A percentile compares a stretch with the other conserved stretches of the same genome.
Evolutionary conservation across 2,329 filamentous ascomycete genomes (phyloP).

Genomic region (Cytospora chrysosperma): DNA sequence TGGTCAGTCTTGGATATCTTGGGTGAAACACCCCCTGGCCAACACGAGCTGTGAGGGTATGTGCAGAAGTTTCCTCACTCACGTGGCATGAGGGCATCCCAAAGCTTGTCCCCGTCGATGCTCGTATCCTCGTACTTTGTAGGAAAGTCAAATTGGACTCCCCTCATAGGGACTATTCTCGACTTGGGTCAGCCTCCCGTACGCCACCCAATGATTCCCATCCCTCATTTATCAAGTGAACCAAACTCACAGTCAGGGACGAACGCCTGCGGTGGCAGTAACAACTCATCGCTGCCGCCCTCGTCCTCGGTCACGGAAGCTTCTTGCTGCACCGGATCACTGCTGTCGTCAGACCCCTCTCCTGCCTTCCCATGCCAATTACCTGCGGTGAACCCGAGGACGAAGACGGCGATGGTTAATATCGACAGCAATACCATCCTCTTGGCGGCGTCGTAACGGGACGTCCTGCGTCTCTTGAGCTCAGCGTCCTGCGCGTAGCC

Average conservation of each 20-base stretch:
- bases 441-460: slow-evolving; percentile 4
- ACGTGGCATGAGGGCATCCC: slow-evolving; percentile 21
- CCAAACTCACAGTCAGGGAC: slow-evolving; percentile 18
- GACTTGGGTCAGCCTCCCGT: slow-evolving; percentile 1
- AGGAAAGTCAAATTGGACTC: slow-evolving; percentile 20
- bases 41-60: neutral
- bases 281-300: neutral
- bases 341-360: neutral
- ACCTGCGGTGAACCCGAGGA: slow-evolving; percentile 17
- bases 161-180: slow-evolving; percentile 13
- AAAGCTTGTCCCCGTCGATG: slow-evolving; percentile 21
- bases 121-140: slow-evolving; percentile 21
- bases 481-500: slow-evolving; percentile 5
- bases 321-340: neutral
- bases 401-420: neutral
- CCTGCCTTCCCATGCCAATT: slow-evolving; percentile 7
- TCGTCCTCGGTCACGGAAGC: neutral
- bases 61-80: neutral
- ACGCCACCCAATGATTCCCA: neutral
- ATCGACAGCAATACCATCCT: neutral
- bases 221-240: neutral
- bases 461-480: neutral
- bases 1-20: neutral
- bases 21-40: neutral
- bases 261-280: slow-evolving; percentile 14